Evolutionary conservation across 2,329 filamentous ascomycete genomes (phyloP).

Genomic region (Colletotrichum sidae): DNA sequence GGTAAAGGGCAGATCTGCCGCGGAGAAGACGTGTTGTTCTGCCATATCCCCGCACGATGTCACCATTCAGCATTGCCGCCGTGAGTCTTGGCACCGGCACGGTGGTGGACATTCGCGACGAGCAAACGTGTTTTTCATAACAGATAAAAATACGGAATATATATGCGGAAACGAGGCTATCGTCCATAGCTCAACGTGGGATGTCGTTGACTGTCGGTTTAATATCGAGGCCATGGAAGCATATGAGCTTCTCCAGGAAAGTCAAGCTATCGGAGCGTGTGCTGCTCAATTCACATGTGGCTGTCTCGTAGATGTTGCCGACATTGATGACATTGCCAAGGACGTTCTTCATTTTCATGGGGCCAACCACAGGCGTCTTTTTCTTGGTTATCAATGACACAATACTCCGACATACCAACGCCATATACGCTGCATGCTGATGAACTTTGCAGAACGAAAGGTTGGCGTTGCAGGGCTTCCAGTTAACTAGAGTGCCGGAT

Average conservation of each 20-base stretch:
- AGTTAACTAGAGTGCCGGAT: too few relatives aligned
- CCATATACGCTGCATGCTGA: too few relatives aligned
- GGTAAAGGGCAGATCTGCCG: neutral
- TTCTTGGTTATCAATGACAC: neutral
- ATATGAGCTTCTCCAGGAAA: too few relatives aligned
- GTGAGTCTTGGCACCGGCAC: neutral
- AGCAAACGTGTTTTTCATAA: too few relatives aligned
- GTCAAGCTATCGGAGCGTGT: too few relatives aligned
- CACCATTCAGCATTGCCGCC: neutral
- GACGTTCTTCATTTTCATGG: neutral
- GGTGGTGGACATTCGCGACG: too few relatives aligned
- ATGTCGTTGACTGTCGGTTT: too few relatives aligned
- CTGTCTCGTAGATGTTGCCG: neutral
- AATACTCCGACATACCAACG: neutral
- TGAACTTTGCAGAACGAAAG: neutral
- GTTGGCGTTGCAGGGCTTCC: too few relatives aligned
- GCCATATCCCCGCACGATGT: conserved; percentile 11
- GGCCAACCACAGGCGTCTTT: neutral
- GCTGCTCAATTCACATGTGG: neutral
- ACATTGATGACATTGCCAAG: conserved; percentile 15
- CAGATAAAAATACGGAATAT: too few relatives aligned
- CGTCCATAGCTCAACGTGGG: too few relatives aligned
- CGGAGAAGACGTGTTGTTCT: neutral
- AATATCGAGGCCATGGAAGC: too few relatives aligned
- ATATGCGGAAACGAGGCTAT: too few relatives aligned